Evolutionary conservation across 2,329 filamentous ascomycete species (phyloP), one percentile per base, ranked within the genome.

Genomic region (Claviceps purpurea): DNA sequence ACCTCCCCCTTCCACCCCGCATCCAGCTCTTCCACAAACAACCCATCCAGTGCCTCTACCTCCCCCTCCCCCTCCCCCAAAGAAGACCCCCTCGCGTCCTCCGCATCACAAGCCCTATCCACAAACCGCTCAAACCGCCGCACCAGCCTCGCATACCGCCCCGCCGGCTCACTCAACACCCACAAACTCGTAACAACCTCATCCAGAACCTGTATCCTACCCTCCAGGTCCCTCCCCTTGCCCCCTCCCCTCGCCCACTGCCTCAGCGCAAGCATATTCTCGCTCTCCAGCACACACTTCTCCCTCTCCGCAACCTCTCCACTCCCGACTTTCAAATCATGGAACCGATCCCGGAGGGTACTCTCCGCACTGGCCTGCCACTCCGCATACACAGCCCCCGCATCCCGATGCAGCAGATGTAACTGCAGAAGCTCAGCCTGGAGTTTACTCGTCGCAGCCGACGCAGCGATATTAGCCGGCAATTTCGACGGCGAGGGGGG

Each of bases 371-470:
- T 81, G 2, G 66, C 72, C 54, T 74, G 73, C 79, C 81, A 86
- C 51, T 73, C 67, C 3, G 62, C 59, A 1, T 70, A 61, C 0
- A 73, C 73, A 3, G 62, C 55, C 1, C 64, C 64, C 3, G 77
- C 74, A 50, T 75, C 74, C 56, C 76, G 74, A 62, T 85, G 82
- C 22, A 87, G 63, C 7, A 86, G 67, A 48, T 83, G 79, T 7
- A 86, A 69, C 59, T 85, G 81, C 24, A 87, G 68, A 2, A 87
- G 71, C 61, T 84, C 79, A 2, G 81, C 76, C 63, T 86, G 83
- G 6, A 83, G 68, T 40, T 72, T 74, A 48, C 70, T 72, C 7
- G 73, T 81, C 63, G 82, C 78, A 50, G 76, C 77, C 1, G 77
- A 77, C 30, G 76, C 68, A 50, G 77, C 78, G 14, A 82, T 66